Conservation (phyloP, 768 basidiomycete genomes). For the Boletellus ananiceps region DNA sequence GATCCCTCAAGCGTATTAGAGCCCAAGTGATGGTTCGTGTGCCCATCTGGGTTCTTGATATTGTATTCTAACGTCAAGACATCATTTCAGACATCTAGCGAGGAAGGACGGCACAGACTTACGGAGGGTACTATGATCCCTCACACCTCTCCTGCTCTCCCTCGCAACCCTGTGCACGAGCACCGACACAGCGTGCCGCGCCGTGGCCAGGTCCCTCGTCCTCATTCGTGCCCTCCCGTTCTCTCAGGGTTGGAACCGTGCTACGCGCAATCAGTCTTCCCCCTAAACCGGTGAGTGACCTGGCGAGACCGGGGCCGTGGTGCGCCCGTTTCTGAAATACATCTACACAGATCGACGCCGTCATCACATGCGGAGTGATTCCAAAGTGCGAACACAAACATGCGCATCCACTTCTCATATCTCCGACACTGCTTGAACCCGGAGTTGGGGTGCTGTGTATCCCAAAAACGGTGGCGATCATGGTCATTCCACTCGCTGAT, state of each 20-base stretch:
- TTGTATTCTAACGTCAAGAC: background rate
- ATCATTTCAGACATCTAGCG: background rate
- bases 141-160: background rate
- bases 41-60: background rate
- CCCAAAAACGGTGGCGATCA: too few relatives aligned
- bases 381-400: too few relatives aligned
- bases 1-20: background rate
- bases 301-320: too few relatives aligned
- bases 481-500: too few relatives aligned
- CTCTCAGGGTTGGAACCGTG: too few relatives aligned
- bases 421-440: background rate
- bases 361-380: too few relatives aligned
- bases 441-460: too few relatives aligned
- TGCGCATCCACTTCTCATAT: too few relatives aligned
- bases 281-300: too few relatives aligned
- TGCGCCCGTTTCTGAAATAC: too few relatives aligned
- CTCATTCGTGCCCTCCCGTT: constrained; percentile 5
- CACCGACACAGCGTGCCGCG: background rate
- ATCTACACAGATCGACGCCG: too few relatives aligned
- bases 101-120: background rate
- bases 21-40: constrained; percentile 2
- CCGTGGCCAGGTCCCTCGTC: background rate
- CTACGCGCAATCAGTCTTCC: too few relatives aligned
- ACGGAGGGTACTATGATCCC: background rate
- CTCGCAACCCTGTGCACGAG: background rate